Conservation (phyloP, 768 basidiomycete species). For the Tricholomella constricta region DNA sequence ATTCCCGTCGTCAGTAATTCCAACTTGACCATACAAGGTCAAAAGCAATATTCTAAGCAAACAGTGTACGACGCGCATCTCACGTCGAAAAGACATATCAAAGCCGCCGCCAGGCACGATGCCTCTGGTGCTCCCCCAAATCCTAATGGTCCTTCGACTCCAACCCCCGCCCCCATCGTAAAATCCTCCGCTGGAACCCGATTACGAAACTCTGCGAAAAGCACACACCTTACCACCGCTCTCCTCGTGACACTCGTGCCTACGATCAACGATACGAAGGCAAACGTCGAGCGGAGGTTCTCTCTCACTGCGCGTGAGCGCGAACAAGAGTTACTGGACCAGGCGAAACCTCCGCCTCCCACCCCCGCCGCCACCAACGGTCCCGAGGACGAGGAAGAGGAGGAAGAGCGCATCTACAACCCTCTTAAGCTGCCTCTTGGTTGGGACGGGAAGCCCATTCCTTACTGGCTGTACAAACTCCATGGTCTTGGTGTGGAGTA, state of each 20-base stretch:
- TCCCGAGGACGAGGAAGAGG: slow-evolving; percentile 81
- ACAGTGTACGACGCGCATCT: slow-evolving; percentile 97
- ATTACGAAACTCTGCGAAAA: slow-evolving; percentile 64
- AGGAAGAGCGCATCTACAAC: slow-evolving; percentile 97
- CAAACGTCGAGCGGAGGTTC: slow-evolving; percentile 95
- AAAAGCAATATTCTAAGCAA: slow-evolving; percentile 94
- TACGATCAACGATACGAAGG: slow-evolving; percentile 85
- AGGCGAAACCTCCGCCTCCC: slow-evolving; percentile 52
- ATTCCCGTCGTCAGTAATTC: slow-evolving; percentile 4
- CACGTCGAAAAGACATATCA: slow-evolving; percentile 94
- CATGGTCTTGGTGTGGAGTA: slow-evolving; percentile 99
- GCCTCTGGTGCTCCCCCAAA: slow-evolving; percentile 50
- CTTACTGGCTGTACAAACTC: slow-evolving; percentile 97
- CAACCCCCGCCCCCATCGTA: slow-evolving; percentile 24
- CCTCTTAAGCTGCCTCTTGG: slow-evolving; percentile 95
- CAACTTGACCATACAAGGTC: slow-evolving; percentile 54
- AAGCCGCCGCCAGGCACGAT: slow-evolving; percentile 80
- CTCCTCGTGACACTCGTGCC: slow-evolving; percentile 66
- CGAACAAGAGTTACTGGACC: slow-evolving; percentile 88
- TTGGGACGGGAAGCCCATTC: slow-evolving; percentile 99
- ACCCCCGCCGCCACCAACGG: slow-evolving; percentile 48
- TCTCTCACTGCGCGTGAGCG: slow-evolving; percentile 97
- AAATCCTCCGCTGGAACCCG: slow-evolving; percentile 49
- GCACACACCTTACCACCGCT: slow-evolving; percentile 68
- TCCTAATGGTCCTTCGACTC: slow-evolving; percentile 53